Evolutionary conservation across 176 grass and related monocot genomes (phyloP).

Genomic region (Coix lacrymajobi): DNA sequence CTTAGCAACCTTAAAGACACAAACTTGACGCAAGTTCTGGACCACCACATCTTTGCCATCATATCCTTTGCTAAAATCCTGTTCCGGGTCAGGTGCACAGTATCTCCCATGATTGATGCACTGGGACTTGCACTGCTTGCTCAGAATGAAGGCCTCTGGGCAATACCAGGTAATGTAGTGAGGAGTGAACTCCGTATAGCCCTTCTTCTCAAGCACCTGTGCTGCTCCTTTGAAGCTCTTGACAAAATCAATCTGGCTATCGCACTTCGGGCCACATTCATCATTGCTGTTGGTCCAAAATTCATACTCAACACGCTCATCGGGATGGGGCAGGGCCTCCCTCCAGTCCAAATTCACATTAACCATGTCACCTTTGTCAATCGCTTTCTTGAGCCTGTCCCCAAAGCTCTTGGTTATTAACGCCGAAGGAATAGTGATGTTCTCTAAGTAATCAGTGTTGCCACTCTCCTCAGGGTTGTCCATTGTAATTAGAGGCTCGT

Average conservation of each 20-base stretch:
- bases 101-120: slow-evolving; percentile 78
- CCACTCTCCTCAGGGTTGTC: slow-evolving; percentile 69
- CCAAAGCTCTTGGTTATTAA: slow-evolving; percentile 71
- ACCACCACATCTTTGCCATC: slow-evolving; percentile 92
- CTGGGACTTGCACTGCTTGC: slow-evolving; percentile 79
- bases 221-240: slow-evolving; percentile 84
- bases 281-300: slow-evolving; percentile 94
- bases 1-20: slow-evolving; percentile 71
- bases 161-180: slow-evolving; percentile 94
- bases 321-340: slow-evolving; percentile 77
- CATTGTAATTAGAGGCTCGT: slow-evolving; percentile 89
- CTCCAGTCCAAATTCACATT: slow-evolving; percentile 91
- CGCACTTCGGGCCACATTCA: slow-evolving; percentile 86
- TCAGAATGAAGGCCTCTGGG: slow-evolving; percentile 57
- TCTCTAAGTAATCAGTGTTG: slow-evolving; percentile 53
- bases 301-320: slow-evolving; percentile 85
- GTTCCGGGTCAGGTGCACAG: slow-evolving; percentile 78
- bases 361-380: slow-evolving; percentile 62
- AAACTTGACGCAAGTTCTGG: slow-evolving; percentile 81
- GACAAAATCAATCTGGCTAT: slow-evolving; percentile 84
- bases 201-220: slow-evolving; percentile 80
- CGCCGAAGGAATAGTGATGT: slow-evolving; percentile 78
- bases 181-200: slow-evolving; percentile 77
- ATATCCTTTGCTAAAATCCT: slow-evolving; percentile 95
- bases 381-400: slow-evolving; percentile 59